Base-by-base conservation (phyloP, 768 basidiomycete species). In the Crucibulum laeve region DNA sequence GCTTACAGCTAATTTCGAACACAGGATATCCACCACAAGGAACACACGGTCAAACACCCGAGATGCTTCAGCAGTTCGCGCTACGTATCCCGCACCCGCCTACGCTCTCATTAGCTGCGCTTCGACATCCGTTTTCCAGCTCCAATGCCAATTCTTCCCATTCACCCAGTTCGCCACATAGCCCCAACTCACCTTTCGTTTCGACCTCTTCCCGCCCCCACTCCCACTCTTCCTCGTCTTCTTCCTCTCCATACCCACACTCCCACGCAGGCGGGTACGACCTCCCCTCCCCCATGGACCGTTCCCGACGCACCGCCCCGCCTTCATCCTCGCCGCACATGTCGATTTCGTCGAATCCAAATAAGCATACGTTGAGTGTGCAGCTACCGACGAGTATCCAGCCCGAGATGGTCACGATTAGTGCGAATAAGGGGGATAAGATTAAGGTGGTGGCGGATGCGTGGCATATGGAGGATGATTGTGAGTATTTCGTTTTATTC, bases 371-470 rank as follows among this genome's bases (percentile, higher is more conserved):
- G 3, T 58, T 81, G n/a, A 63, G 63, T 22, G 74, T 80, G 11
- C 59, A 59, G 33, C 70, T 82, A 10, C 78, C 79, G 6, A 53
- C 60, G 38, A 61, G 62, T 7, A 72, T 75, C 35, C 57, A 69
- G 49, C 71, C 77, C 11, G 80, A 82, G 54, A 82, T 82, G 80
- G 77, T 82, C 21, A 82, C 79, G 3, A 71, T 82, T 38, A 71
- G 71, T 25, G 80, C 75, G 33, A 79, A 79, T 56, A 75, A 71
- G 52, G 80, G 79, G 4, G 76, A 80, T 55, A 73, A 68, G 51
- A 57, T 82, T 42, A 67, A 70, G 43, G 69, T 82, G 13, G 70
- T 80, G 18, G 80, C 80, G 17, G 79, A 82, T 55, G 77, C 77
- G 34, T 82, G 80, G 79, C 73, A 80, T 56, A 68, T 71, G 60